phyloP scores from a whole-genome alignment of 768 basidiomycete genomes.

The Erythrobasidium yunnanense region DNA sequence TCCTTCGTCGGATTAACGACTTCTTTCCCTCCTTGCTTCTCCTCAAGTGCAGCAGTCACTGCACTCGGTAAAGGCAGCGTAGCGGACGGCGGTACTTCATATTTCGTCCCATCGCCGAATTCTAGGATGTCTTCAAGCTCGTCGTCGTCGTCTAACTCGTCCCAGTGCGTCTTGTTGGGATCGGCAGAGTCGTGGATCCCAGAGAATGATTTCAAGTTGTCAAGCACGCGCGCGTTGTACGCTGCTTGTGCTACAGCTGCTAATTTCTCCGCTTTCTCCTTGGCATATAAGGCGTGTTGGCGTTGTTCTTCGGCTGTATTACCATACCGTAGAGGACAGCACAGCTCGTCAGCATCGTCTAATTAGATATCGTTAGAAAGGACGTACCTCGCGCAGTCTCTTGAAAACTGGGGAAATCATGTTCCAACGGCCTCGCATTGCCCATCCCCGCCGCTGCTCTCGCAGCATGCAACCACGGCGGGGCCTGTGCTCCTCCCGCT shows the following conservation, averaged over 20 bases:
- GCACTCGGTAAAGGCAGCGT: slow-evolving; percentile 37
- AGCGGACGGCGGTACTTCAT: slow-evolving; percentile 54
- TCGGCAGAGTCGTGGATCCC: slow-evolving; percentile 88
- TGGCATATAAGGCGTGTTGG: slow-evolving; percentile 27
- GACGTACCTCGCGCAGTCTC: slow-evolving; percentile 76
- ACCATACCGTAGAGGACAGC: neutral
- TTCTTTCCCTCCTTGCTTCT: slow-evolving; percentile 6
- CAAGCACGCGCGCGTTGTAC: slow-evolving; percentile 57
- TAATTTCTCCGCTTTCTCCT: slow-evolving; percentile 39
- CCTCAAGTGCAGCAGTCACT: slow-evolving; percentile 23
- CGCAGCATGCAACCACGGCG: neutral
- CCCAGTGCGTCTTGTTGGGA: slow-evolving; percentile 93
- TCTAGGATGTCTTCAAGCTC: slow-evolving; percentile 83
- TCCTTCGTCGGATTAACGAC: neutral
- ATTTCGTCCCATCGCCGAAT: slow-evolving; percentile 87
- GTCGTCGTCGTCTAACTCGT: slow-evolving; percentile 75
- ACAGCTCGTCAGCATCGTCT: slow-evolving; percentile 1
- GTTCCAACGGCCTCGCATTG: slow-evolving; percentile 8
- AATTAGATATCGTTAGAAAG: slow-evolving; percentile 25
- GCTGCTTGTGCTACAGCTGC: slow-evolving; percentile 50
- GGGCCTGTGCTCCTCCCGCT: too few relatives aligned
- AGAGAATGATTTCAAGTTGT: slow-evolving; percentile 86
- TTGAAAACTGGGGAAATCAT: slow-evolving; percentile 91
- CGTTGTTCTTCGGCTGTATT: slow-evolving; percentile 33
- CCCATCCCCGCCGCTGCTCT: slow-evolving; percentile 34